These are phyloP conservation scores for Geoglossum glabrum DNA, from an alignment of 495 filamentous ascomycete species.

Conservation along the genomic window DNA sequence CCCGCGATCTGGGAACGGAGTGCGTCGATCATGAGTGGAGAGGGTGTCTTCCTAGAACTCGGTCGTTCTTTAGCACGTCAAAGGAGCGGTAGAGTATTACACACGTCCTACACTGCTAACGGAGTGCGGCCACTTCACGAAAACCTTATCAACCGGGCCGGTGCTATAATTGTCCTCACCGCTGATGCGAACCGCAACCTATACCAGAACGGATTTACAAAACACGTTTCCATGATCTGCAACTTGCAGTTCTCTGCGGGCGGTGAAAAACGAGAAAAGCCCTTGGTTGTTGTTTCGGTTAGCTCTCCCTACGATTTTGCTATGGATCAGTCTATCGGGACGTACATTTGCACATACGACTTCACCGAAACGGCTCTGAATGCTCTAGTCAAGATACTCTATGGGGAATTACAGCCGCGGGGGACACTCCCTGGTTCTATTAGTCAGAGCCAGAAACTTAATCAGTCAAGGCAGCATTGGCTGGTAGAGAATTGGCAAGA, in stretches of 20 bases:
- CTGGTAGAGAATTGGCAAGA: constrained; percentile 70
- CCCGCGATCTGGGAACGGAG: constrained; percentile 40
- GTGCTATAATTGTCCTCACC: constrained; percentile 68
- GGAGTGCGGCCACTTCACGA: constrained; percentile 78
- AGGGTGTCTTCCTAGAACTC: constrained; percentile 69
- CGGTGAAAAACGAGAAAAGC: constrained; percentile 38
- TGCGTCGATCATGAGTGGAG: constrained; percentile 61
- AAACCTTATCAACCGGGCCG: constrained; percentile 68
- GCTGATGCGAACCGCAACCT: constrained; percentile 80
- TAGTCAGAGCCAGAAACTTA: constrained; percentile 59
- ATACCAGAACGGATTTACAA: constrained; percentile 80
- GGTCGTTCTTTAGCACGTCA: constrained; percentile 65
- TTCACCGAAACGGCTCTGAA: constrained; percentile 79
- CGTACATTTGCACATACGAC: constrained; percentile 84
- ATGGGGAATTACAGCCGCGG: constrained; percentile 52
- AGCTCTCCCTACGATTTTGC: constrained; percentile 90
- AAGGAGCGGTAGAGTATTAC: constrained; percentile 58
- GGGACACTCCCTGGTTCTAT: constrained; percentile 63
- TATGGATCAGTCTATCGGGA: constrained; percentile 69
- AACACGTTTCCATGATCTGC: constrained; percentile 87
- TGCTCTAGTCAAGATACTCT: constrained; percentile 60
- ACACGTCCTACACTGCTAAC: constrained; percentile 82
- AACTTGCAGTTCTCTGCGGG: constrained; percentile 39
- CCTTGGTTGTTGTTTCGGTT: constrained; percentile 66
- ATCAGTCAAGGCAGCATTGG: constrained; percentile 72